Evolutionary conservation across 257 asterid species (phyloP).

Genomic region (Nicotiana benthamiana): DNA sequence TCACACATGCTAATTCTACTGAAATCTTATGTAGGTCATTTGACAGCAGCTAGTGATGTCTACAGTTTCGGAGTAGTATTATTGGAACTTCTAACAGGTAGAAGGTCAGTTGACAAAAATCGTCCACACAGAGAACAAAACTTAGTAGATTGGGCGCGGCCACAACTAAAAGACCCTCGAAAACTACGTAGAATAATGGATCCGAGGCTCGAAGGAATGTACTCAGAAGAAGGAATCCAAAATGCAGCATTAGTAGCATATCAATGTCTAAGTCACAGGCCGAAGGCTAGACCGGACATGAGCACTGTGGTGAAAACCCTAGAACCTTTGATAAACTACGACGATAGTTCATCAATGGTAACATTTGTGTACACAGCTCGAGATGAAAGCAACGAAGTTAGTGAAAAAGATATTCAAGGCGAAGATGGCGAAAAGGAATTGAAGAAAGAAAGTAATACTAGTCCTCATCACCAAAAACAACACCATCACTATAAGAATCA

Average conservation of each 20-base stretch:
- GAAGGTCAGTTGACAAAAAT: constrained; percentile 61
- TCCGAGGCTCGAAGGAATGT: constrained; percentile 73
- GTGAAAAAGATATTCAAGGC: constrained; percentile 3
- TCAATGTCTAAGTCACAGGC: constrained; percentile 69
- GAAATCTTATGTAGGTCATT: constrained; percentile 40
- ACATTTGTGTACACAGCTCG: constrained; percentile 66
- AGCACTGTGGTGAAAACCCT: constrained; percentile 40
- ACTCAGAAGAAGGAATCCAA: constrained; percentile 58
- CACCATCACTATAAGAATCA: constrained; percentile 25
- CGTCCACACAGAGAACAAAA: constrained; percentile 64
- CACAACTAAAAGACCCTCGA: constrained; percentile 55
- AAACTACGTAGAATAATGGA: constrained; percentile 64
- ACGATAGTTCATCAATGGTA: constrained; percentile 28
- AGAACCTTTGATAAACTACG: constrained; percentile 44
- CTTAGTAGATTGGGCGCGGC: constrained; percentile 73
- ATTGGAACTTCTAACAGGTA: constrained; percentile 67
- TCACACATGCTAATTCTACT: neutral
- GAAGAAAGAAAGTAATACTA: constrained; percentile 13
- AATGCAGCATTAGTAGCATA: constrained; percentile 63
- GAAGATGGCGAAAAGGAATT: neutral
- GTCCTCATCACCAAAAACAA: constrained; percentile 18
- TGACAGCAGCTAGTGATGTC: constrained; percentile 86
- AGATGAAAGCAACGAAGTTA: neutral
- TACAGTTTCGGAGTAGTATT: constrained; percentile 83
- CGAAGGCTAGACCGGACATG: constrained; percentile 63